Conservation (phyloP, 1,284 basidiomycete species). For the Laetiporus sulphureus region DNA sequence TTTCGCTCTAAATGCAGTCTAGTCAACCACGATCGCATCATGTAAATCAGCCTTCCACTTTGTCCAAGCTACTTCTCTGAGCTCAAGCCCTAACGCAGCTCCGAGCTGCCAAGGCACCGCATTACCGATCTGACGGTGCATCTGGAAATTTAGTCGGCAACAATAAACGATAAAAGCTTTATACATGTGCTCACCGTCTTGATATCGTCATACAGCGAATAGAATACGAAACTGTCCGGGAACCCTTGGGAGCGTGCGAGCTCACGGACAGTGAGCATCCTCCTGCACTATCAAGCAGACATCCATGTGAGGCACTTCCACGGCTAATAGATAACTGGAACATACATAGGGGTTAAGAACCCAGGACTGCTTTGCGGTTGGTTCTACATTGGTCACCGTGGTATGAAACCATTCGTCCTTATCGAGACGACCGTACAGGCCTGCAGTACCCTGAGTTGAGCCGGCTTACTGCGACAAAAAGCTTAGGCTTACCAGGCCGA, state of each 20-base stretch:
- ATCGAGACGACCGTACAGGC: constrained; percentile 55
- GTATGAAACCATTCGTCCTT: constrained; percentile 51
- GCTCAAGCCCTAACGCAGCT: constrained; percentile 54
- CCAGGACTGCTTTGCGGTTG: constrained; percentile 64
- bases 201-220: constrained; percentile 41
- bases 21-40: constrained; percentile 24
- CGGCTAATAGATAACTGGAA: not conserved
- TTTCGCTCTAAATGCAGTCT: not conserved
- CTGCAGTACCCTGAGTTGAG: constrained; percentile 24
- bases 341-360: constrained; percentile 60
- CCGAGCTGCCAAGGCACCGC: constrained; percentile 63
- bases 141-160: constrained; percentile 31
- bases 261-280: constrained; percentile 65
- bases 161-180: not conserved
- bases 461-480: constrained; percentile 2
- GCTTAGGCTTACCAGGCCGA: constrained; percentile 33
- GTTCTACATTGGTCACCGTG: constrained; percentile 66
- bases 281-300: constrained; percentile 38
- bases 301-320: not conserved
- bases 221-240: constrained; percentile 61
- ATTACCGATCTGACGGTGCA: constrained; percentile 74
- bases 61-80: constrained; percentile 42
- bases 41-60: constrained; percentile 38
- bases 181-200: constrained; percentile 47
- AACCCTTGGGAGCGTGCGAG: constrained; percentile 73